A percentile compares a stretch with the other conserved stretches of the same genome.
These are phyloP conservation scores for Coelastrella sp. DNA, from an alignment of 139 green algal genomes.

Conservation along the genomic window DNA sequence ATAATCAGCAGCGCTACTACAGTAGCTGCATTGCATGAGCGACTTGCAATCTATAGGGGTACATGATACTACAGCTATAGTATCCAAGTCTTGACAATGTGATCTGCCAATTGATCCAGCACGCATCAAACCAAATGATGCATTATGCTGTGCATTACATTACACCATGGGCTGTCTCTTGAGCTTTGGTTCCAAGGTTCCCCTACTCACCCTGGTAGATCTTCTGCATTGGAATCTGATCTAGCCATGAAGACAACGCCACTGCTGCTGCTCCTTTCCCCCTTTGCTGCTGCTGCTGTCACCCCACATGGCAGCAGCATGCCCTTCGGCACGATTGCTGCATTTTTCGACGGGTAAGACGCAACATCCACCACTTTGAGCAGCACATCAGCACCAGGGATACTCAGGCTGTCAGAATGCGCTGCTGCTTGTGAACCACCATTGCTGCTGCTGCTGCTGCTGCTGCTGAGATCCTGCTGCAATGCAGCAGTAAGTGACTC, in stretches of 20 bases:
- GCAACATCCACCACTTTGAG: constrained; percentile 39
- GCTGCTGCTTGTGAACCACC: not conserved
- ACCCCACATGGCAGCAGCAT: constrained; percentile 53
- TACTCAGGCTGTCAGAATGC: not conserved
- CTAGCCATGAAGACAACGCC: constrained; percentile 56
- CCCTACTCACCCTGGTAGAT: constrained; percentile 63
- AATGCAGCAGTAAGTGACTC: constrained; percentile 3
- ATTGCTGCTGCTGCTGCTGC: not conserved
- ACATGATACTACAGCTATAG: too few species aligned
- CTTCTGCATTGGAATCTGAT: constrained; percentile 73
- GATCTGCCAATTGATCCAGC: too few species aligned
- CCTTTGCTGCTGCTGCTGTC: not conserved
- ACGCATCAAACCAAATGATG: too few species aligned
- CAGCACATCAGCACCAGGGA: constrained; percentile 5
- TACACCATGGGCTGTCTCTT: not conserved
- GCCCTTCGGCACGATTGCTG: constrained; percentile 16
- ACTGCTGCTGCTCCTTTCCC: not conserved
- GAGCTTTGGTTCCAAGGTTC: too few species aligned
- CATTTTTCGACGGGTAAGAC: constrained; percentile 69
- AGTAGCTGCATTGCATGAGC: too few species aligned
- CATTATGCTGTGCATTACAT: too few species aligned
- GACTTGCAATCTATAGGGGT: too few species aligned
- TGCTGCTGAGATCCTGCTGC: not conserved
- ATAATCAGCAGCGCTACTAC: not conserved
- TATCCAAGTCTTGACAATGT: too few species aligned